Evolutionary conservation across 169 alveolate species (phyloP).

Genomic region (Ichthyophthirius multifiliis): DNA sequence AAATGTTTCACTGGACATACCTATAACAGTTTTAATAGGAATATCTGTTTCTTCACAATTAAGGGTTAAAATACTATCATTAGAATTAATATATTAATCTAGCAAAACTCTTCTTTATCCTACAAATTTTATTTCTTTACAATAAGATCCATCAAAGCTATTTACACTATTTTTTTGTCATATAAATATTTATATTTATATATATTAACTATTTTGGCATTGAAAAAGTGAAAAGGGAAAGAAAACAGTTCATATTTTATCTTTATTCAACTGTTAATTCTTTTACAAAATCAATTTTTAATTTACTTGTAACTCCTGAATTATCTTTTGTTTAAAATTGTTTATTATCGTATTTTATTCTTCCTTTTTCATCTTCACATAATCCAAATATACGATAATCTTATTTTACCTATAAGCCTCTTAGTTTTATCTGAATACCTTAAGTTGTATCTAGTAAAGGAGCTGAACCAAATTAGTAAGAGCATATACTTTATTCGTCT

Average conservation of each 20-base stretch:
- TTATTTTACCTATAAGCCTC: neutral
- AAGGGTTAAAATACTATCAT: neutral
- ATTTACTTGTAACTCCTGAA: neutral
- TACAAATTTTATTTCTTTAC: neutral
- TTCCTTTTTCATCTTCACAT: neutral
- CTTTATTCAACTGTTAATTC: neutral
- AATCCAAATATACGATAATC: neutral
- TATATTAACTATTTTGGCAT: neutral
- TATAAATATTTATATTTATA: neutral
- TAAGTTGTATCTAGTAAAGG: neutral
- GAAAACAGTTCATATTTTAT: neutral
- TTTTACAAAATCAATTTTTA: neutral
- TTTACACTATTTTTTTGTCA: neutral
- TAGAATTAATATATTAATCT: too few species aligned
- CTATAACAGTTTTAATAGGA: neutral
- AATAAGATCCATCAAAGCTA: neutral
- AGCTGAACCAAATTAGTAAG: neutral
- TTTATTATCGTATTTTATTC: neutral
- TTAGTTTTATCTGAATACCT: neutral
- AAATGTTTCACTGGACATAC: neutral
- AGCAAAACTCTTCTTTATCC: neutral
- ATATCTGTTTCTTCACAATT: neutral
- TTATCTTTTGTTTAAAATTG: neutral
- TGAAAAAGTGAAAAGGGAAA: neutral
- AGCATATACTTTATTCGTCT: neutral